Evolutionary conservation across 768 basidiomycete species (phyloP).

Genomic region (Arthromyces matolae): DNA sequence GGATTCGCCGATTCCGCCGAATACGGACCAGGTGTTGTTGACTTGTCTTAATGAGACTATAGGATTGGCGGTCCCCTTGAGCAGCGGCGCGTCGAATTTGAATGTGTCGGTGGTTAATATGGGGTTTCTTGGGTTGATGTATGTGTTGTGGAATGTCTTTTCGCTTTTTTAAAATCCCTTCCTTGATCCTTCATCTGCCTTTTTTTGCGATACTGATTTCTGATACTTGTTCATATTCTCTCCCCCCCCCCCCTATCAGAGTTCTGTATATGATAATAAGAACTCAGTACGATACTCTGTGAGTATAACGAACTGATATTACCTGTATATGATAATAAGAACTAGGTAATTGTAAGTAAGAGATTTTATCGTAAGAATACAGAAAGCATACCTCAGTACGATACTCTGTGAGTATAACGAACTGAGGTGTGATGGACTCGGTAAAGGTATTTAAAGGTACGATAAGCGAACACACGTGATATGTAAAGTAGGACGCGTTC

Average conservation of each 20-base stretch:
- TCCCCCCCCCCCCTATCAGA: no score
- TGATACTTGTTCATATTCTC: no score
- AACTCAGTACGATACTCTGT: no score
- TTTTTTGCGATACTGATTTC: no score
- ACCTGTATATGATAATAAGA: no score
- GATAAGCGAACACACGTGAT: background rate
- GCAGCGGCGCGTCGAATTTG: constrained; percentile 10
- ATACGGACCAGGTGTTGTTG: constrained; percentile 41
- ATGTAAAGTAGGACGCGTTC: background rate
- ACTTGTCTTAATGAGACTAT: constrained; percentile 41
- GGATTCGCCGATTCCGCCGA: constrained; percentile 41
- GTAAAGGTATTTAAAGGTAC: background rate
- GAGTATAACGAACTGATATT: no score
- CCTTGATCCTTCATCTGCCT: no score
- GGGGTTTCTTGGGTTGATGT: background rate
- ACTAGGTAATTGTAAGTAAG: no score
- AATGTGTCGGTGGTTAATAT: background rate
- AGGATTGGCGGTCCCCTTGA: constrained; percentile 1
- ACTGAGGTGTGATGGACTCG: background rate
- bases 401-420: no score
- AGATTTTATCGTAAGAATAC: no score
- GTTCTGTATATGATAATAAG: no score
- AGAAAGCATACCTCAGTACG: no score
- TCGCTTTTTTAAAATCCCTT: background rate
- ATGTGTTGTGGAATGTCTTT: background rate